Percentiles rank a stretch among this genome's conserved stretches.
Conservation (phyloP, 1,284 basidiomycete species). For the Acaromyces ingoldii region DNA sequence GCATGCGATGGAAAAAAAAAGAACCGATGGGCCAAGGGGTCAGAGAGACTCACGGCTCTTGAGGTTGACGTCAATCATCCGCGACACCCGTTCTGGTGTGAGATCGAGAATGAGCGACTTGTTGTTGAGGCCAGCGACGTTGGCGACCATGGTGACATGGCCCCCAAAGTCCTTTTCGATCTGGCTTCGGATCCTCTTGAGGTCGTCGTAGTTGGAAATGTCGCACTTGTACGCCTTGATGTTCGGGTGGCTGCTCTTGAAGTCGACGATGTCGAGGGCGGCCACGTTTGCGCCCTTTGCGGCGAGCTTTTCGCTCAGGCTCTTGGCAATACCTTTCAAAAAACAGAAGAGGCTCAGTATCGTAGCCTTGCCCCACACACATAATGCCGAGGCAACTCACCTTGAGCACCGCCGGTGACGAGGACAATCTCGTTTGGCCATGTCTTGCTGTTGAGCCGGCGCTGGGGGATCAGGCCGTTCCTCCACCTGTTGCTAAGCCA, state of each 20-base stretch:
- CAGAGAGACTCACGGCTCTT: too few species aligned
- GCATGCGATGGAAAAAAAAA: too few species aligned
- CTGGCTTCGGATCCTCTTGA: conserved; percentile 2
- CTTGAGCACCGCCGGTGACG: conserved; percentile 11
- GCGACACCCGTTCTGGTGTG: background rate
- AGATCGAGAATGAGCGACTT: conserved; percentile 11
- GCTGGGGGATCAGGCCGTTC: conserved; percentile 6
- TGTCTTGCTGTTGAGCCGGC: conserved; percentile 6
- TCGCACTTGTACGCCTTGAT: conserved; percentile 13
- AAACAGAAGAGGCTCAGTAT: too few species aligned
- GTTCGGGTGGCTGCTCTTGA: conserved; percentile 10
- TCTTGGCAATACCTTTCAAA: background rate
- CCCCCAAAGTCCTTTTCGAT: conserved; percentile 5
- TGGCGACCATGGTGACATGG: conserved; percentile 10
- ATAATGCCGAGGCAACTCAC: background rate
- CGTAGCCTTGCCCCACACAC: too few species aligned
- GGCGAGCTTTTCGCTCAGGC: conserved; percentile 3
- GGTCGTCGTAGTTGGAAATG: conserved; percentile 8
- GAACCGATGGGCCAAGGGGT: too few species aligned
- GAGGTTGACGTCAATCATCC: conserved; percentile 13
- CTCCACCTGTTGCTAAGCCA: conserved; percentile 13
- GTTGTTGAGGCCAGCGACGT: conserved; percentile 12
- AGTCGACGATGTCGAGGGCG: conserved; percentile 11
- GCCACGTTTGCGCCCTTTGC: conserved; percentile 13
- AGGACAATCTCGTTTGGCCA: conserved; percentile 9